Evolutionary conservation across 495 filamentous ascomycete species (phyloP).

Genomic region (Hypoxylon fuscum): DNA sequence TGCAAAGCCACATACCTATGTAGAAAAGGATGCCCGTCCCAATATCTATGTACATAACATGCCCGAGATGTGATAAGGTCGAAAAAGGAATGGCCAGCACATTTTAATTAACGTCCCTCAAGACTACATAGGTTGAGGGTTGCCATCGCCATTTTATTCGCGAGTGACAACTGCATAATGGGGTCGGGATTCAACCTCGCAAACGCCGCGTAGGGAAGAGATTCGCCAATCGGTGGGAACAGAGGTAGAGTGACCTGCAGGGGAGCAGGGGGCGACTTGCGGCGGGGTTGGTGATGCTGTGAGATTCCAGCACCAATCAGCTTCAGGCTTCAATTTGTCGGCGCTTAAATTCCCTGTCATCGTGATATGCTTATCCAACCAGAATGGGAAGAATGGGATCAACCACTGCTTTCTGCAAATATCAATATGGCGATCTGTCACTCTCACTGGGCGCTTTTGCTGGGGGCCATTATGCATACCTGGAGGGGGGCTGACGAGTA

Average conservation of each 20-base stretch:
- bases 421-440: constrained; percentile 42
- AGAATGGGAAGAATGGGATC: constrained; percentile 34
- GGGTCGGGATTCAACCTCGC: too few species aligned
- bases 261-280: constrained; percentile 23
- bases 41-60: constrained; percentile 12
- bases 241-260: constrained; percentile 38
- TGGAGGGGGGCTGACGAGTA: constrained; percentile 46
- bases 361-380: constrained; percentile 32
- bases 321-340: constrained; percentile 19
- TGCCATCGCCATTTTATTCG: constrained; percentile 16
- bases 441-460: constrained; percentile 47
- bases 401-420: constrained; percentile 21
- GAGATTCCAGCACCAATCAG: constrained; percentile 31
- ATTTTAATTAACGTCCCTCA: constrained; percentile 25
- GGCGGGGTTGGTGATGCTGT: constrained; percentile 36
- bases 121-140: constrained; percentile 16
- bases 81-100: constrained; percentile 30
- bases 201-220: constrained; percentile 3
- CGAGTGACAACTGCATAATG: constrained; percentile 5
- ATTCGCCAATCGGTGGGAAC: constrained; percentile 32
- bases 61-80: constrained; percentile 24
- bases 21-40: background rate
- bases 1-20: constrained; percentile 19
- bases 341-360: constrained; percentile 39
- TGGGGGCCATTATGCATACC: constrained; percentile 49